phyloP scores from a whole-genome alignment of 306 rosid species.

The Senna siamea region DNA sequence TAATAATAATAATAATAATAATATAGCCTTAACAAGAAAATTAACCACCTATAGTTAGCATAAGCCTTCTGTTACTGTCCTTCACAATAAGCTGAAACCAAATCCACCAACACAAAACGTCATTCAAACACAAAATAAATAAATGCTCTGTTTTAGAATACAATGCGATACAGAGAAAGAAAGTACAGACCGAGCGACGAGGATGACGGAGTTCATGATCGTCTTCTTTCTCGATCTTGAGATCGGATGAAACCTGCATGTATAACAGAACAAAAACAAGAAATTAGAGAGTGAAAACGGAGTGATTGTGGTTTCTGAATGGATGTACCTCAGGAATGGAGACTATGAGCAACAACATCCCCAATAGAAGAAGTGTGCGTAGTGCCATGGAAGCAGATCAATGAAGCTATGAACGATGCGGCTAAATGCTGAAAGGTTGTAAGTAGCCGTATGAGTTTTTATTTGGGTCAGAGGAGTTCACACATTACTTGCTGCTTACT shows the following conservation, averaged over 20 bases:
- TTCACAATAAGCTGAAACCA: slow-evolving; percentile 43
- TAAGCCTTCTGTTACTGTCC: slow-evolving; percentile 56
- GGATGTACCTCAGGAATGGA: slow-evolving; percentile 39
- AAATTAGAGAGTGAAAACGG: too few relatives aligned
- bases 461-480: too few relatives aligned
- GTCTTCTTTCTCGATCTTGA: slow-evolving; percentile 40
- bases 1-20: too few relatives aligned
- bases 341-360: slow-evolving; percentile 40
- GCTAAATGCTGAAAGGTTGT: neutral
- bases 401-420: too few relatives aligned
- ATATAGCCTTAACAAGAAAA: too few relatives aligned
- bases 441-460: too few relatives aligned
- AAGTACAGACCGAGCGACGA: slow-evolving; percentile 13
- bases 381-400: slow-evolving; percentile 38
- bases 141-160: too few relatives aligned
- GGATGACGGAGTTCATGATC: slow-evolving; percentile 31
- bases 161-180: neutral
- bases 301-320: too few relatives aligned
- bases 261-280: too few relatives aligned
- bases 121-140: too few relatives aligned
- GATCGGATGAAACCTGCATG: slow-evolving; percentile 58
- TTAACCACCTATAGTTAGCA: slow-evolving; percentile 57
- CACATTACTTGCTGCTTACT: too few relatives aligned
- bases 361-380: slow-evolving; percentile 42
- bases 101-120: neutral